These are phyloP conservation scores for Aspergillus tubingensis DNA, from an alignment of 2,329 filamentous ascomycete species.

Conservation along the genomic window DNA sequence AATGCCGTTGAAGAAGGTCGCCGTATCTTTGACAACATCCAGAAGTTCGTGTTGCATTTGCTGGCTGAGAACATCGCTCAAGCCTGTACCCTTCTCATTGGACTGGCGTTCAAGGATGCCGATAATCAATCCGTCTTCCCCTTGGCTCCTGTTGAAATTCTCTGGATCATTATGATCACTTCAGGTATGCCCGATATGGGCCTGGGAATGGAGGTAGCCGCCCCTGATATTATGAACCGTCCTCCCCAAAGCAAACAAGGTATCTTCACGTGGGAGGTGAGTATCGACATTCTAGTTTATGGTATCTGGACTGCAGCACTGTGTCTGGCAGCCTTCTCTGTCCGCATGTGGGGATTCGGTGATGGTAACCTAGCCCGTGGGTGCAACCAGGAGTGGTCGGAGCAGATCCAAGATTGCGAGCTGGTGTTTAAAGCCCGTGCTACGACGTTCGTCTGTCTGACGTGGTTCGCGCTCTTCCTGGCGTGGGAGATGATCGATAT, in stretches of 20 bases:
- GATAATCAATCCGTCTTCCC: conserved; percentile 78
- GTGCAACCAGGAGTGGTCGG: conserved; percentile 54
- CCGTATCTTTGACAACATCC: conserved; percentile 85
- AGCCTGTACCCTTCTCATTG: conserved; percentile 77
- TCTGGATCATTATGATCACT: conserved; percentile 95
- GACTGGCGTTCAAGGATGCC: conserved; percentile 76
- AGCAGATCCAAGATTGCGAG: conserved; percentile 59
- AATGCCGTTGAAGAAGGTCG: conserved; percentile 81
- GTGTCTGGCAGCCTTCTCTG: conserved; percentile 63
- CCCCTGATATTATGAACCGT: conserved; percentile 74
- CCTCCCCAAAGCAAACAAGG: conserved; percentile 71
- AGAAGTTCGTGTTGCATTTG: conserved; percentile 81
- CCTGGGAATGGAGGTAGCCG: conserved; percentile 75
- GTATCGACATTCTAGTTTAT: conserved; percentile 80
- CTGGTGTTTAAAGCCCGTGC: conserved; percentile 70
- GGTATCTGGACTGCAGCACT: conserved; percentile 75
- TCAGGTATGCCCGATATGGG: conserved; percentile 87
- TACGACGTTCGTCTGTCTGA: conserved; percentile 72
- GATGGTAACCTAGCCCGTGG: conserved; percentile 58
- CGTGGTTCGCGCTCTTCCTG: conserved; percentile 74
- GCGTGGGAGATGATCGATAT: conserved; percentile 78
- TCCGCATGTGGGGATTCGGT: conserved; percentile 55
- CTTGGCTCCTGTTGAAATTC: conserved; percentile 79
- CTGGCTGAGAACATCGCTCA: conserved; percentile 81
- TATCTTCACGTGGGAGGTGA: conserved; percentile 76